Base-by-base conservation (phyloP, 225 moss, liverwort and hornwort species). In the Polytrichum formosum region DNA sequence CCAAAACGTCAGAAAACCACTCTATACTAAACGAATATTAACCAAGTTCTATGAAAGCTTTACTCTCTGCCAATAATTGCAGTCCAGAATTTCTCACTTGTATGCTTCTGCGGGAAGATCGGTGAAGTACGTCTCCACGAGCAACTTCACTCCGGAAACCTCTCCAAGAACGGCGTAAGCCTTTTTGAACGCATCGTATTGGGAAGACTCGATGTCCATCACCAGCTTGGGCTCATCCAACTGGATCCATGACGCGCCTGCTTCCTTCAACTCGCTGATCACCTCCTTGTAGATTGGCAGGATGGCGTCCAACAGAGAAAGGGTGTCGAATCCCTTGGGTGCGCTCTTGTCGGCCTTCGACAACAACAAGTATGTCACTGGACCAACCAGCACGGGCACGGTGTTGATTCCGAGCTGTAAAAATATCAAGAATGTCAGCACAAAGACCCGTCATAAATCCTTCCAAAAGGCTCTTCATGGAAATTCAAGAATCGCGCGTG, bases 181-280 rank as follows among this genome's bases (percentile, higher is more conserved):
- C 76, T 87, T 90, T 74, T 76, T 82, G 80, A 70, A 90, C 6
- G 87, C 82, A 7, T 76, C 74, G 28, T 82, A 79, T 74, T 82
- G 72, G 78, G 74, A 78, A 21, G 87, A 61, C 16, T 90, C 90
- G 30, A 87, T 76, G 66, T 90, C 90, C n/a, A 82, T 72, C 46
- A 90, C 84, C 55, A 90, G 87, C 18, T 80, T 72, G 5, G 90
- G 90, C 63, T 90, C 90, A 29, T 90, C 90, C 63, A 90, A 80
- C 63, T 90, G 87, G 20, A 90, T 78, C 73, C 77, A 80, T 10
- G 69, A 70, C 6, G 84, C 90, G 18, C 90, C 90, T 7, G 87
- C 87, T 18, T 77, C 84, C 70, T 87, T 84, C 73, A 87, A 78
- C 55, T 90, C 90, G 0, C 71, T 23, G 13, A 90, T 60, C 7